phyloP scores from a whole-genome alignment of 2,329 filamentous ascomycete species.

The Zymoseptoria ardabiliae region DNA sequence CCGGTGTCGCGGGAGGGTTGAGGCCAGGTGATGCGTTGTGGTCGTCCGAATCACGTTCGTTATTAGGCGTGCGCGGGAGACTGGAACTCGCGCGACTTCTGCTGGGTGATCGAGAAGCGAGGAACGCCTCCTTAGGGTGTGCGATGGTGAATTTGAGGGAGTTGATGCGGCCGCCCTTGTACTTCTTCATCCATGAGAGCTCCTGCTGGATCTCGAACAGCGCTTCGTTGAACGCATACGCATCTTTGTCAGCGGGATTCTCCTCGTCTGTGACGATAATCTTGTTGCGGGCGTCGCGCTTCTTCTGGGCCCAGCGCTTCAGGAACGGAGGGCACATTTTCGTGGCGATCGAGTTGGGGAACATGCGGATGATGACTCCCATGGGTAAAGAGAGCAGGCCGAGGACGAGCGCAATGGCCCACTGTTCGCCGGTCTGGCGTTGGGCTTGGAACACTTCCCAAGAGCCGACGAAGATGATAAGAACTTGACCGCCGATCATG shows the following conservation, averaged over 20 bases:
- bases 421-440: slow-evolving; percentile 64
- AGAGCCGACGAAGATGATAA: slow-evolving; percentile 85
- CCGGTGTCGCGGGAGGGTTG: slow-evolving; percentile 35
- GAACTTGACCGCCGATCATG: slow-evolving; percentile 81
- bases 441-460: slow-evolving; percentile 66
- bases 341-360: slow-evolving; percentile 64
- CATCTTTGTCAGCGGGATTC: slow-evolving; percentile 14
- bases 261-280: slow-evolving; percentile 35
- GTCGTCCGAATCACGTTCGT: slow-evolving; percentile 40
- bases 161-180: slow-evolving; percentile 76
- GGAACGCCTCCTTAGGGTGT: slow-evolving; percentile 65
- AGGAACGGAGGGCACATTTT: slow-evolving; percentile 37
- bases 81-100: slow-evolving; percentile 55
- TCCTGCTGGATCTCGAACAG: slow-evolving; percentile 72
- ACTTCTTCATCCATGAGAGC: slow-evolving; percentile 68
- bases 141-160: slow-evolving; percentile 71
- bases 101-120: slow-evolving; percentile 57
- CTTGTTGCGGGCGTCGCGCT: slow-evolving; percentile 36
- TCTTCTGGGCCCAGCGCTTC: slow-evolving; percentile 30
- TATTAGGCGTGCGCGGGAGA: slow-evolving; percentile 56
- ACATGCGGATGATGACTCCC: slow-evolving; percentile 69
- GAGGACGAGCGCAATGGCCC: slow-evolving; percentile 79
- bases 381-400: slow-evolving; percentile 80
- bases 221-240: slow-evolving; percentile 57
- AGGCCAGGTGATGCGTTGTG: slow-evolving; percentile 33